Percentiles rank a stretch among this genome's conserved stretches.
Evolutionary conservation across 1,284 basidiomycete species (phyloP).

Genomic region (Athelia sp.): DNA sequence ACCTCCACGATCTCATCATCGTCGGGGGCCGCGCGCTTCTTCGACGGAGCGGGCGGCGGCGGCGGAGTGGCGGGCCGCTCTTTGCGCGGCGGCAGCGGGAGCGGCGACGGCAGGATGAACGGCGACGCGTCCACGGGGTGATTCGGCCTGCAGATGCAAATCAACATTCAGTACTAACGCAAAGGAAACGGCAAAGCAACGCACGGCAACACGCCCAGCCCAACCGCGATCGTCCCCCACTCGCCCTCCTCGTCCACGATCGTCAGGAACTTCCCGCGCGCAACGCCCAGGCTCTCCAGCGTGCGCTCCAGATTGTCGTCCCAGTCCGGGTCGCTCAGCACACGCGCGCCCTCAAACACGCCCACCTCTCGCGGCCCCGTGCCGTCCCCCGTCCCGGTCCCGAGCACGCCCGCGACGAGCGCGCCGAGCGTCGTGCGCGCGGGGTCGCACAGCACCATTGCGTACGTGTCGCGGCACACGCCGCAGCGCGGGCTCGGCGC

Average conservation of each 20-base stretch:
- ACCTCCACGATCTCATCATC: constrained; percentile 43
- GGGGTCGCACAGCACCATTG: constrained; percentile 68
- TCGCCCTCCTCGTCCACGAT: constrained; percentile 88
- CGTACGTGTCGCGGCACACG: constrained; percentile 85
- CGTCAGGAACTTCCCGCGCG: constrained; percentile 76
- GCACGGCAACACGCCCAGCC: constrained; percentile 66
- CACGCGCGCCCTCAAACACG: constrained; percentile 80
- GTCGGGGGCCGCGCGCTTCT: constrained; percentile 55
- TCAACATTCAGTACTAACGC: background rate
- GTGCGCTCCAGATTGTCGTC: constrained; percentile 78
- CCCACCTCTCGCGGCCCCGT: constrained; percentile 58
- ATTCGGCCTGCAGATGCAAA: constrained; percentile 34
- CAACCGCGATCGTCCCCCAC: constrained; percentile 69
- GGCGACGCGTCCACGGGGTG: constrained; percentile 43
- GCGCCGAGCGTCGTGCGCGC: constrained; percentile 63
- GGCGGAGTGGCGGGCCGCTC: constrained; percentile 38
- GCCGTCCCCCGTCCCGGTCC: constrained; percentile 30
- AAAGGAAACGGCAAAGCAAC: constrained; percentile 29
- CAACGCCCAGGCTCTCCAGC: constrained; percentile 67
- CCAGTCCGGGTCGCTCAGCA: constrained; percentile 86
- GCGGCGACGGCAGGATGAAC: constrained; percentile 55
- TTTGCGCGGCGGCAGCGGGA: constrained; percentile 51
- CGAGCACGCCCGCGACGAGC: constrained; percentile 64
- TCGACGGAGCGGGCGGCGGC: constrained; percentile 23
- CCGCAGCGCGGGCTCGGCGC: constrained; percentile 74